phyloP scores from a whole-genome alignment of 192 early-diverging fungal genomes.

The Coemansia sp. region DNA sequence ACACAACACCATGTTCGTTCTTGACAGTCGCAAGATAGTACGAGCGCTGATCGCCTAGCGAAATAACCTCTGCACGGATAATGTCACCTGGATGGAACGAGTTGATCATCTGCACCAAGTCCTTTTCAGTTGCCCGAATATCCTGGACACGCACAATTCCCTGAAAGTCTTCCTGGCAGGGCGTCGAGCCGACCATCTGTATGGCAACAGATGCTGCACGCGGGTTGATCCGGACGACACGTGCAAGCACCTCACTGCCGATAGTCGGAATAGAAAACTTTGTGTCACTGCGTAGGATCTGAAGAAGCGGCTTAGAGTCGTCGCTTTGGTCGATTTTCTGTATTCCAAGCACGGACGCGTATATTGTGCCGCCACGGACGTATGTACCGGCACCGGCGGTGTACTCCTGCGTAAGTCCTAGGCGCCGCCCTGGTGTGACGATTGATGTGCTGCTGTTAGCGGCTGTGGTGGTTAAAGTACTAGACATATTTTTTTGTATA shows the following conservation, averaged over 20 bases:
- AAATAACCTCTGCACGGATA: constrained; percentile 80
- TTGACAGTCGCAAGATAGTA: constrained; percentile 90
- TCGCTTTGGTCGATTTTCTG: constrained; percentile 11
- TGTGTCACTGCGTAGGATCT: constrained; percentile 60
- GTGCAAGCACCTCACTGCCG: constrained; percentile 74
- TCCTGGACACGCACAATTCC: constrained; percentile 92
- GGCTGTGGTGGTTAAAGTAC: neutral
- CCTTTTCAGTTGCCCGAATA: constrained; percentile 90
- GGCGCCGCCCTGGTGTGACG: constrained; percentile 76
- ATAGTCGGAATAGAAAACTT: constrained; percentile 75
- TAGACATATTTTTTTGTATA: neutral
- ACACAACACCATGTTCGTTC: constrained; percentile 93
- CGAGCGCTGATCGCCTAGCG: constrained; percentile 87
- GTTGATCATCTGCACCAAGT: constrained; percentile 87
- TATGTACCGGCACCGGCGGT: constrained; percentile 70
- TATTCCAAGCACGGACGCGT: constrained; percentile 57
- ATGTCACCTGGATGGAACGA: constrained; percentile 95
- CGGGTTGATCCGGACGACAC: constrained; percentile 87
- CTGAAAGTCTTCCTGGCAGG: constrained; percentile 83
- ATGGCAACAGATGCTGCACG: constrained; percentile 84
- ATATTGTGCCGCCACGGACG: constrained; percentile 64
- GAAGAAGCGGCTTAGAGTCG: constrained; percentile 42
- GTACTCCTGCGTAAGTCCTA: constrained; percentile 68
- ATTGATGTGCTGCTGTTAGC: constrained; percentile 15
- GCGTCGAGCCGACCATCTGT: constrained; percentile 80